These are phyloP conservation scores for Zygnema cylindricum DNA, from an alignment of 139 green algal genomes.

Conservation along the genomic window DNA sequence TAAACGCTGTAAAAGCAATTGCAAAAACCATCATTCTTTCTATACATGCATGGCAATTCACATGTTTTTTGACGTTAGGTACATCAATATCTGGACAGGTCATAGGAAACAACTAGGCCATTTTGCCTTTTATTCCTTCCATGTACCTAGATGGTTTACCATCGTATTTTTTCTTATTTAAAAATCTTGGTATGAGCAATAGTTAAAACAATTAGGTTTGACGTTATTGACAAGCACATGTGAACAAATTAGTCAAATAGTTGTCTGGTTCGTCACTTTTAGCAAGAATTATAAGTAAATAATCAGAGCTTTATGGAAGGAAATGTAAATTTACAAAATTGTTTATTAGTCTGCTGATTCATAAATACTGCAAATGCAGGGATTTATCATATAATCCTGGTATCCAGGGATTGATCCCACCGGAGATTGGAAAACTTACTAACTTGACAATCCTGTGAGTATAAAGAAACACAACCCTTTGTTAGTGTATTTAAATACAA, in stretches of 20 bases:
- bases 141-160: too few relatives aligned
- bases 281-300: background rate
- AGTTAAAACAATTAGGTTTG: background rate
- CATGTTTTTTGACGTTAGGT: too few relatives aligned
- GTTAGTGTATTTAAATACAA: too few relatives aligned
- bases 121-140: too few relatives aligned
- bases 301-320: background rate
- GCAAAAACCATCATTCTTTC: background rate
- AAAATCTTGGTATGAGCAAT: background rate
- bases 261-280: too few relatives aligned
- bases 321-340: background rate
- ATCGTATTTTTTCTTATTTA: too few relatives aligned
- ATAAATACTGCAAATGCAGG: background rate
- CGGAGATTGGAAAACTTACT: constrained; percentile 5
- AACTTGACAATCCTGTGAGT: constrained; percentile 29
- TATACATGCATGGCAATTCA: background rate
- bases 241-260: too few relatives aligned
- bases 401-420: background rate
- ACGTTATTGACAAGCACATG: too few relatives aligned
- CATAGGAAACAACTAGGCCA: too few relatives aligned
- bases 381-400: constrained; percentile 5
- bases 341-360: background rate
- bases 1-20: too few relatives aligned
- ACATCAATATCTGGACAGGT: too few relatives aligned
- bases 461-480: too few relatives aligned